Evolutionary conservation across 352 stramenopile species (phyloP), one percentile per base, ranked within the genome.

Genomic region (Pythium monospermum): DNA sequence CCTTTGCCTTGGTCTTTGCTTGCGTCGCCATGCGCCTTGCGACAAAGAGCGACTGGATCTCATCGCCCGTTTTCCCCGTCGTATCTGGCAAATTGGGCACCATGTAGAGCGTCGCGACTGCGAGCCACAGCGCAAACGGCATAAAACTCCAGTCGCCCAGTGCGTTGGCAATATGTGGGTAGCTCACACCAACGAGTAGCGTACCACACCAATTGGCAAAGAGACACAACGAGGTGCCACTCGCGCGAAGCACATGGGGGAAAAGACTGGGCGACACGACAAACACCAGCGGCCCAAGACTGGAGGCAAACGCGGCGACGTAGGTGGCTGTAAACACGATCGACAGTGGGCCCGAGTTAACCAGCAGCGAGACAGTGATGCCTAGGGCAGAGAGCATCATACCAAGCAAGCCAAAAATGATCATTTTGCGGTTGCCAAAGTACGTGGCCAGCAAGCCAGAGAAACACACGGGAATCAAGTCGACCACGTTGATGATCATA

Each of bases 201-300:
- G n/a, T n/a, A n/a, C n/a, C n/a, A n/a, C n/a, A n/a, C n/a, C n/a
- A n/a, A n/a, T 76, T 80, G 30, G 51, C 46, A 18, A 45, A 56
- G 44, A 75, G 69, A 38, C 66, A 69, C 44, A 79, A 31, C 2
- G 66, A 69, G 10, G 43, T 76, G 23, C 71, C 73, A 0, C 56
- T 70, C 1, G 73, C 67, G 21, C 76, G 76, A 8, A 78, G 58
- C 27, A 66, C 71, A 28, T 78, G 64, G n/a, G 82, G 76, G 35
- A 83, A 86, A 42, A 82, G 61, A 44, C 83, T 72, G 1, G 71
- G 66, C 3, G 61, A 65, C 36, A 87, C 68, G 36, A 75, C 71
- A 64, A 73, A 90, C 19, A 84, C 60, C 26, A 87, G 61, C 28
- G 82, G 82, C 4, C 76, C 78, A 26, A 90, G 60, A 36, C 78